phyloP scores from a whole-genome alignment of 345 rosid species.

The Euphorbia lathyris region DNA sequence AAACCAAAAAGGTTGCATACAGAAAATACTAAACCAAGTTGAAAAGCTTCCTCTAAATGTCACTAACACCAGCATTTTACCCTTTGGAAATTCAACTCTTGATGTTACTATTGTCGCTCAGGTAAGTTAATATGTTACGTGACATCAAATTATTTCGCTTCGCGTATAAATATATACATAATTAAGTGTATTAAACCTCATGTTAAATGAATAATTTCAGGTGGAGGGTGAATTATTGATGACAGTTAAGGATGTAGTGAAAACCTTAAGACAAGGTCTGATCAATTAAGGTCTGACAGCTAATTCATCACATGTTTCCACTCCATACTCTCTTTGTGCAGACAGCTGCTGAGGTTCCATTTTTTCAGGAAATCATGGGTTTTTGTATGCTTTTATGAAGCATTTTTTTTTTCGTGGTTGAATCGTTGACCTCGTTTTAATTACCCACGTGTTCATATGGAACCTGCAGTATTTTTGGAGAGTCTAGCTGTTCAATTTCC shows the following conservation, averaged over 20 bases:
- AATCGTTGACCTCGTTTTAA: conserved; percentile 6
- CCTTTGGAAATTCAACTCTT: conserved; percentile 59
- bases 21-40: conserved; percentile 40
- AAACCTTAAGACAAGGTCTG: conserved; percentile 27
- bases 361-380: background rate
- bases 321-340: no score
- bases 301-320: no score
- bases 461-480: conserved; percentile 1
- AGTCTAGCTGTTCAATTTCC: background rate
- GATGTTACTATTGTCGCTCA: conserved; percentile 64
- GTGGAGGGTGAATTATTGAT: conserved; percentile 37
- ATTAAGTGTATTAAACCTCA: background rate
- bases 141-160: no score
- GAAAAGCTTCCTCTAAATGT: conserved; percentile 50
- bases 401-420: conserved; percentile 1
- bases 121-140: conserved; percentile 39
- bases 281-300: background rate
- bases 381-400: background rate
- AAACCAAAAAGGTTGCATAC: conserved; percentile 40
- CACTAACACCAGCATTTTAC: conserved; percentile 38
- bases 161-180: no score
- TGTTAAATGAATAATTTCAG: conserved; percentile 34
- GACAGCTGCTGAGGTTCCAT: background rate
- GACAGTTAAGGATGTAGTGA: conserved; percentile 29
- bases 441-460: conserved; percentile 9